These are phyloP conservation scores for Rutstroemia sp. DNA, from an alignment of 2,329 filamentous ascomycete genomes.

Conservation along the genomic window DNA sequence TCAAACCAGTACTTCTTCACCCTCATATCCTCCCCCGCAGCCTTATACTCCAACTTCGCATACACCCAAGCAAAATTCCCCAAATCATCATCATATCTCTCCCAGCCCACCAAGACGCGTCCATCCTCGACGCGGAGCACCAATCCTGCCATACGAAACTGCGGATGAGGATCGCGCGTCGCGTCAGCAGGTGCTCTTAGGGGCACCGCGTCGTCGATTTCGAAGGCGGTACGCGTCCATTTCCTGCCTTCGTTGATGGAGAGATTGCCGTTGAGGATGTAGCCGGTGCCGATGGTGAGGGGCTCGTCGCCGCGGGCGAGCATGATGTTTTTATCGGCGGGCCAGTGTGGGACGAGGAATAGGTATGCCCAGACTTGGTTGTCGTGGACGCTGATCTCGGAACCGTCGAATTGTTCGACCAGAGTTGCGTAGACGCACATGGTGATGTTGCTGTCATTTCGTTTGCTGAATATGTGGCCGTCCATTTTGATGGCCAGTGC, in stretches of 20 bases:
- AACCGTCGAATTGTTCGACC: constrained; percentile 1
- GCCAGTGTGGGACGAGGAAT: constrained; percentile 1
- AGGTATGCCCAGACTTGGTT: background rate
- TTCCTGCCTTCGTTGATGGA: constrained; percentile 2
- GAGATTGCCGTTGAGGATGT: constrained; percentile 1
- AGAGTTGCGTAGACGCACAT: constrained; percentile 3
- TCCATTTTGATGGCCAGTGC: background rate
- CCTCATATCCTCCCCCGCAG: background rate
- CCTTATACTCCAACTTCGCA: background rate
- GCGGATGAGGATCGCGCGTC: background rate
- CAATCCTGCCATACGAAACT: background rate
- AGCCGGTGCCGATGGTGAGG: background rate
- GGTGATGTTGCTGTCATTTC: constrained; percentile 1
- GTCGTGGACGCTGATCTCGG: background rate
- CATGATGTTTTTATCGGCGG: background rate
- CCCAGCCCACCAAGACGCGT: background rate
- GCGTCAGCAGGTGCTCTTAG: background rate
- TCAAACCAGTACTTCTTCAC: constrained; percentile 4
- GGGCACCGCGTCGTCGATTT: constrained; percentile 1
- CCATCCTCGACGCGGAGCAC: background rate
- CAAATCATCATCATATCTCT: constrained; percentile 5
- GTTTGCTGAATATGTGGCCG: background rate
- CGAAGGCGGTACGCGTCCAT: constrained; percentile 4
- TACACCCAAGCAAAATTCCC: constrained; percentile 6
- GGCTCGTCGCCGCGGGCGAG: constrained; percentile 1